Base-by-base conservation (phyloP, 2,329 filamentous ascomycete genomes). In the Dothistroma septosporum region DNA sequence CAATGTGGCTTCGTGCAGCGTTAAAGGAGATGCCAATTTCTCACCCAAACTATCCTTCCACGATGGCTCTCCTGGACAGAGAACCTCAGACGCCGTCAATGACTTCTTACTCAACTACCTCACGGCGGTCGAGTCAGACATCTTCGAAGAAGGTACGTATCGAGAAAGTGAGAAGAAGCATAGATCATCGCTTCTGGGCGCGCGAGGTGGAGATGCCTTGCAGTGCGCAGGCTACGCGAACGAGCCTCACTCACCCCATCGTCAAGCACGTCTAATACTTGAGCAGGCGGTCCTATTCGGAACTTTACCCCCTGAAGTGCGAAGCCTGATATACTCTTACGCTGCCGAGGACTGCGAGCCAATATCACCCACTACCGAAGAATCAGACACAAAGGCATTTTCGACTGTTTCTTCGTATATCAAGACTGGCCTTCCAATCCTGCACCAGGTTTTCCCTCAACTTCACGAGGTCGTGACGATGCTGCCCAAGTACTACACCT, bases 1-100 rank as follows among this genome's bases (percentile, higher is more conserved):
- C 58, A 35, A 61, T 61, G 60, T 66, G 64, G 64, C 32, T 65
- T 33, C 61, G 59, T 31, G 57, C 48, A 50, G 58, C 61, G 10
- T 44, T 63, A 14, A 48, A 61, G 54, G 57, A 62, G 33, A 24
- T 62, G 14, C 55, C 63, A 41, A 52, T 37, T 41, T 60, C 56
- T 37, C 52, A 60, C 35, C 55, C 61, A 31, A 61, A 52, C 47
- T 55, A 61, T 37, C 10, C 50, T 21, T 46, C 19, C 49, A 12
- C 62, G 5, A 49, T 52, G 47, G 53, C 58, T 19, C 48, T 56
- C 12, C 59, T 65, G 24, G 49, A 61, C 35, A 53, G 55, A 24
- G 60, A 61, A 19, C 59, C 63, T 2, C 9, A 19, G 32, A 57
- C 55, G 8, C 53, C 58, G 21, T 59, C 35, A 6, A 32, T 16